Evolutionary conservation across 2,329 filamentous ascomycete genomes (phyloP), one percentile per base, ranked within the genome.

Genomic region (Colletotrichum somersetense): DNA sequence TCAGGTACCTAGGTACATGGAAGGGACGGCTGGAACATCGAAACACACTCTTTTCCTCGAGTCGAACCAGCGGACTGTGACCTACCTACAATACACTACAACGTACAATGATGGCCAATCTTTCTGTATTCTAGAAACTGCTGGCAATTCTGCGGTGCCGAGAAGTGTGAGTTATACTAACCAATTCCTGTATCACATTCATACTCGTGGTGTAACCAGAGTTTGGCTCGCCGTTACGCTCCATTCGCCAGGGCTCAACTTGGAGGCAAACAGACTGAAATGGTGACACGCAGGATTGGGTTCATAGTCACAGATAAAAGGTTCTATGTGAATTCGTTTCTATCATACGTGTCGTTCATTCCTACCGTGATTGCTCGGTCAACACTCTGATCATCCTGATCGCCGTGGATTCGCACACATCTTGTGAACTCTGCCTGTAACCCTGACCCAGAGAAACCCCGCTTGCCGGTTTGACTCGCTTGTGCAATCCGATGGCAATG

Each of bases 401-500:
- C 40, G 30, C 26, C 6, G 33, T 14, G 26, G 46, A 40, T 40
- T 40, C 33, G n/a, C 8, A 62, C 11, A 26, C 20, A 10, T 40
- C 44, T 40, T 46, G 14, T 52, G 2, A 62, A 23, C 6, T 50
- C 30, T 38, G n/a, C 16, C 3, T 12, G 20, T 52, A 20, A 10
- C 44, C 33, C 20, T 10, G 55, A 23, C 20, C 20, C 55, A 10
- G 23, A 44, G 46, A 44, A n/a, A n/a, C n/a, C 35, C 35, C 12
- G 44, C 38, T 44, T 30, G 16, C 20, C 11, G n/a, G 8, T 38
- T 56, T 26, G 38, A 18, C n/a, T 55, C 20, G 55, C 30, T 26
- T 55, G 55, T 53, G 62, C 38, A 46, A 66, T n/a, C 6, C 46
- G n/a, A 55, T 20, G n/a, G 40, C 18, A n/a, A 35, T 18, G 35